Base-by-base conservation (phyloP, 495 filamentous ascomycete genomes). In the Penicillium paxilli region DNA sequence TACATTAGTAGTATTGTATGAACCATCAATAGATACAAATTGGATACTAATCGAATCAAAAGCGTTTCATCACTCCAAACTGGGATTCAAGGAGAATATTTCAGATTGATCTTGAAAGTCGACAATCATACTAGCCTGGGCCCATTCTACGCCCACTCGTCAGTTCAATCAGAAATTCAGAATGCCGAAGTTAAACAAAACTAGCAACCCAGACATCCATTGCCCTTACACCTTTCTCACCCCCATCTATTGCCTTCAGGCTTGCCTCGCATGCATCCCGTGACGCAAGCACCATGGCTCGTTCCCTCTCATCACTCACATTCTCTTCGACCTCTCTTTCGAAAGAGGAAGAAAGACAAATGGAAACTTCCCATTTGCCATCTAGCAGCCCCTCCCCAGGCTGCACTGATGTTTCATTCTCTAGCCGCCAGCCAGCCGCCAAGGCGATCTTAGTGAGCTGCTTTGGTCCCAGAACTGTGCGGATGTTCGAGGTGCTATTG, bases 121-220 rank as follows among this genome's bases (percentile, higher is more conserved):
- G n/a, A n/a, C n/a, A n/a, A n/a, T n/a, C n/a, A n/a, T n/a, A n/a
- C n/a, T n/a, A n/a, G n/a, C n/a, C n/a, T n/a, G n/a, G n/a, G n/a
- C n/a, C n/a, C n/a, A n/a, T n/a, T n/a, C n/a, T n/a, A n/a, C n/a
- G n/a, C n/a, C n/a, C n/a, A n/a, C n/a, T n/a, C n/a, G n/a, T n/a
- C n/a, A n/a, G n/a, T n/a, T n/a, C n/a, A n/a, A n/a, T n/a, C n/a
- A n/a, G n/a, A n/a, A n/a, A n/a, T n/a, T n/a, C n/a, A n/a, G n/a
- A n/a, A n/a, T n/a, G n/a, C n/a, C n/a, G n/a, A n/a, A 59, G 14
- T 57, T 54, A 51, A 62, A 76, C 59, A 22, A 60, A 77, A 65
- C 7, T 51, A 32, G 62, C 75, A 55, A 69, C 67, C 76, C 78
- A 80, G 48, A 75, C 68, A 72, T 79, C 75, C 76, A 79, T 79